phyloP scores from a whole-genome alignment of 345 rosid species.

The Syzygium aqueum region DNA sequence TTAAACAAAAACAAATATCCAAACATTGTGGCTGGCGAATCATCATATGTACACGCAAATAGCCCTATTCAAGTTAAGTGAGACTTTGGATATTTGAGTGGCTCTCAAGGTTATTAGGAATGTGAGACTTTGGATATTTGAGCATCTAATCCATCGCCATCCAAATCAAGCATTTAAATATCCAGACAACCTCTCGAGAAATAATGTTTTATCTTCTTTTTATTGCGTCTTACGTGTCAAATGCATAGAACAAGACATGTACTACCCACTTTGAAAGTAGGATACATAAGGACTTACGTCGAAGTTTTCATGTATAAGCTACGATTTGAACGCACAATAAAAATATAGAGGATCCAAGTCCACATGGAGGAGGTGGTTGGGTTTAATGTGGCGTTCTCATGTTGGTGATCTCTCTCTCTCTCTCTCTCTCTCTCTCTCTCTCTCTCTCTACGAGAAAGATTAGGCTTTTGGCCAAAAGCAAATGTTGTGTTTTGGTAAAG shows the following conservation, averaged over 20 bases:
- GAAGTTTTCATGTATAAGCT: neutral
- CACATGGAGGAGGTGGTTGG: neutral
- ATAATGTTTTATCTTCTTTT: neutral
- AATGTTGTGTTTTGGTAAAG: neutral
- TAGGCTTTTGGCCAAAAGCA: neutral
- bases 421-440: neutral
- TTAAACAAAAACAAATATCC: neutral
- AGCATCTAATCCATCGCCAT: neutral
- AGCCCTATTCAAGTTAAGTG: neutral
- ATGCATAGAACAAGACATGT: neutral
- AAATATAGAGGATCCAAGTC: neutral
- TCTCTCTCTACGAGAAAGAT: neutral
- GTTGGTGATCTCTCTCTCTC: neutral
- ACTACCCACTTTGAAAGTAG: neutral
- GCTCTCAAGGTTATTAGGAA: neutral
- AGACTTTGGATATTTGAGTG: neutral
- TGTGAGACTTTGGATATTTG: neutral
- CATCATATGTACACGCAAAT: neutral
- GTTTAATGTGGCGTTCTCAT: neutral
- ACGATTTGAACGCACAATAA: fast-evolving
- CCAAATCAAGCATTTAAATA: neutral
- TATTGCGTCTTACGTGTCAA: neutral
- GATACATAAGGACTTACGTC: neutral
- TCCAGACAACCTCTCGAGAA: neutral
- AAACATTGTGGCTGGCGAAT: neutral